A percentile compares a stretch with the other conserved stretches of the same genome.
Evolutionary conservation across 2,329 filamentous ascomycete species (phyloP).

Genomic region (Zymoseptoria passerinii): DNA sequence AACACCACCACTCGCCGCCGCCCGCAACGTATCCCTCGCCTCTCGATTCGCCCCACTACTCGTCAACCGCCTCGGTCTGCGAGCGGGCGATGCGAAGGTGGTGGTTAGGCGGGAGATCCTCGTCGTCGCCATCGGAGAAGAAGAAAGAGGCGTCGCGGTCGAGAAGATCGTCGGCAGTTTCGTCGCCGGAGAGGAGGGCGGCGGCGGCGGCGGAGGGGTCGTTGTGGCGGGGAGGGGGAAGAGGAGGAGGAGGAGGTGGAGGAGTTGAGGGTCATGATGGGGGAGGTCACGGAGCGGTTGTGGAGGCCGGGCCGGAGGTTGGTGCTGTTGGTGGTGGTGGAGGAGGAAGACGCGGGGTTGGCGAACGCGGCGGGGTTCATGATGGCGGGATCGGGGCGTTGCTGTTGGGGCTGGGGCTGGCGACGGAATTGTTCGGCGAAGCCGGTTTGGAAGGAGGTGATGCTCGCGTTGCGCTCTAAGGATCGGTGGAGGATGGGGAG

Average conservation of each 20-base stretch:
- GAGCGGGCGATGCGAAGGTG: slow-evolving; percentile 40
- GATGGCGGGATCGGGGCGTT: slow-evolving; percentile 35
- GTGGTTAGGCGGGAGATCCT: slow-evolving; percentile 26
- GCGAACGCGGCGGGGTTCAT: slow-evolving; percentile 53
- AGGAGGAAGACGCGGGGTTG: slow-evolving; percentile 15
- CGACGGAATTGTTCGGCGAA: slow-evolving; percentile 63
- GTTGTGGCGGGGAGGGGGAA: slow-evolving; percentile 23
- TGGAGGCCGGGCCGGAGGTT: slow-evolving; percentile 58
- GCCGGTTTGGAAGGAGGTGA: slow-evolving; percentile 75
- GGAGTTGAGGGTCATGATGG: slow-evolving; percentile 45
- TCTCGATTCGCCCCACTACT: slow-evolving; percentile 41
- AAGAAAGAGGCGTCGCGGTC: slow-evolving; percentile 48
- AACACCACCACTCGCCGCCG: slow-evolving; percentile 4
- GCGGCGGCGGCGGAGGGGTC: slow-evolving; percentile 51
- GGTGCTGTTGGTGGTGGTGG: slow-evolving; percentile 19
- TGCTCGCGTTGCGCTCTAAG: slow-evolving; percentile 60
- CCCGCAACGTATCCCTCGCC: slow-evolving; percentile 33
- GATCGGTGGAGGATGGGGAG: slow-evolving; percentile 83
- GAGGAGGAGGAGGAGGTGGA: slow-evolving; percentile 37
- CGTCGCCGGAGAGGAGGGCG: slow-evolving; percentile 59
- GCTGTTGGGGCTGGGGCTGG: slow-evolving; percentile 35
- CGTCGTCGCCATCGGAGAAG: slow-evolving; percentile 74
- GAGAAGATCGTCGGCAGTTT: slow-evolving; percentile 51
- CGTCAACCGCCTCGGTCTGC: slow-evolving; percentile 47
- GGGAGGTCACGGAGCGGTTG: slow-evolving; percentile 75